These are phyloP conservation scores for Leccinum fibrillosum DNA, from an alignment of 768 basidiomycete species.

Conservation along the genomic window DNA sequence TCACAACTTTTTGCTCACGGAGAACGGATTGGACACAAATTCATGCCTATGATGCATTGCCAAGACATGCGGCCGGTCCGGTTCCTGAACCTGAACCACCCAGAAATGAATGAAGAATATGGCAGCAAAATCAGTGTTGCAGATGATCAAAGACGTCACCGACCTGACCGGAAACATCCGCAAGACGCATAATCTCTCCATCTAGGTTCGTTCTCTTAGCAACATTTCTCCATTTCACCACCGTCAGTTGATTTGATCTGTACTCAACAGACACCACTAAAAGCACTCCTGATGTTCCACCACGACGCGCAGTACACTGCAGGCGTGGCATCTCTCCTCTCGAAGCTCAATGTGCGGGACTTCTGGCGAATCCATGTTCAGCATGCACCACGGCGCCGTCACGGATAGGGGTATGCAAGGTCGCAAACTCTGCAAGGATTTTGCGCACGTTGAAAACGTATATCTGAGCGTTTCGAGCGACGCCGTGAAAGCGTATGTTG, in stretches of 20 bases:
- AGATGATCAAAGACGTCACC: constrained; percentile 65
- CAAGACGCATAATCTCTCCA: constrained; percentile 35
- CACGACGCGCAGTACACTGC: constrained; percentile 78
- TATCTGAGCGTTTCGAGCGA: constrained; percentile 80
- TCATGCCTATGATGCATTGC: background rate
- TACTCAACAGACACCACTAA: constrained; percentile 74
- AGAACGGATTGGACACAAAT: background rate
- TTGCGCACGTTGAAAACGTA: constrained; percentile 86
- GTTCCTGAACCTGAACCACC: too few species aligned
- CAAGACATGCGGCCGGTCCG: background rate
- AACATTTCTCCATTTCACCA: constrained; percentile 8
- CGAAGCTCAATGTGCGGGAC: constrained; percentile 96
- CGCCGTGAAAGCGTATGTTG: constrained; percentile 71
- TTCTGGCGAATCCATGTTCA: constrained; percentile 80
- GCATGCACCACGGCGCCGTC: constrained; percentile 84
- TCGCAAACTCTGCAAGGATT: constrained; percentile 87
- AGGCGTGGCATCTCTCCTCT: constrained; percentile 80
- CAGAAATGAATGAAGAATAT: too few species aligned
- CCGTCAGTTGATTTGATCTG: background rate
- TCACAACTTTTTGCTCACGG: background rate
- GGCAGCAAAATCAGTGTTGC: too few species aligned
- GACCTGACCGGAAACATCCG: constrained; percentile 78
- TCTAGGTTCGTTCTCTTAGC: constrained; percentile 60
- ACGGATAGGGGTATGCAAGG: constrained; percentile 96
- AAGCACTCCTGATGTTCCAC: constrained; percentile 92